Conservation (phyloP, 202 grass and related monocot genomes). For the Brachypodium distachyon region DNA sequence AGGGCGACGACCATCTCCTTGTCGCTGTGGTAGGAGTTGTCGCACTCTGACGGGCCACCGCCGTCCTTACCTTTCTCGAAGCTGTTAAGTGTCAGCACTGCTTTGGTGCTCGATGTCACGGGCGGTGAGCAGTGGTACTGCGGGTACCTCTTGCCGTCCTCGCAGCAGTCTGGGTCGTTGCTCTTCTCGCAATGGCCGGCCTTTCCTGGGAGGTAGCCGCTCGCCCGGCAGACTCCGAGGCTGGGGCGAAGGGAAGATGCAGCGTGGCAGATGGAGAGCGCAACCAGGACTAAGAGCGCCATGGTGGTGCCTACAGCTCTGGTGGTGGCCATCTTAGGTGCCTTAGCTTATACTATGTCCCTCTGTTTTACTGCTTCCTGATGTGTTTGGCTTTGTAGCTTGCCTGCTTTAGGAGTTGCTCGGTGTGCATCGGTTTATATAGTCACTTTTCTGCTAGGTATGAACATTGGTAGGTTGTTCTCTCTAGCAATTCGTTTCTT, state of each 20-base stretch:
- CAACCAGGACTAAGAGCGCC: neutral
- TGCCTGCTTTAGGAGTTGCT: neutral
- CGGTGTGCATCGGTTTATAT: neutral
- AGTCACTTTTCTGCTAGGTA: neutral
- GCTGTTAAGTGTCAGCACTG: slow-evolving; percentile 33
- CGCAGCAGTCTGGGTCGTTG: slow-evolving; percentile 42
- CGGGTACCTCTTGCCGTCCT: slow-evolving; percentile 32
- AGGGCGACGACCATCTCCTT: slow-evolving; percentile 32
- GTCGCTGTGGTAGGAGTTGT: slow-evolving; percentile 44
- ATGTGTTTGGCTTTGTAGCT: neutral
- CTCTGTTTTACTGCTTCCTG: neutral
- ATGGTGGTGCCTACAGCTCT: neutral
- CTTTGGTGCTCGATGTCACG: slow-evolving; percentile 12
- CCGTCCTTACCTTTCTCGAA: slow-evolving; percentile 48
- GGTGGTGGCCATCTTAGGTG: neutral
- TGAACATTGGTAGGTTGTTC: neutral
- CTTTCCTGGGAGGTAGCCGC: slow-evolving; percentile 41
- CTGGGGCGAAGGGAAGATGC: slow-evolving; percentile 6
- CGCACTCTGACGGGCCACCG: slow-evolving; percentile 43
- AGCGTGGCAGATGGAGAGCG: slow-evolving; percentile 6
- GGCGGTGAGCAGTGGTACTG: slow-evolving; percentile 52
- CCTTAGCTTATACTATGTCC: neutral
- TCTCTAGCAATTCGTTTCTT: neutral
- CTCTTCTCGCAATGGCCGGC: slow-evolving; percentile 35
- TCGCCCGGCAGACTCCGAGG: slow-evolving; percentile 28